Conservation (phyloP, 305 asterid genomes). For the Solanum aculeatissimum region DNA sequence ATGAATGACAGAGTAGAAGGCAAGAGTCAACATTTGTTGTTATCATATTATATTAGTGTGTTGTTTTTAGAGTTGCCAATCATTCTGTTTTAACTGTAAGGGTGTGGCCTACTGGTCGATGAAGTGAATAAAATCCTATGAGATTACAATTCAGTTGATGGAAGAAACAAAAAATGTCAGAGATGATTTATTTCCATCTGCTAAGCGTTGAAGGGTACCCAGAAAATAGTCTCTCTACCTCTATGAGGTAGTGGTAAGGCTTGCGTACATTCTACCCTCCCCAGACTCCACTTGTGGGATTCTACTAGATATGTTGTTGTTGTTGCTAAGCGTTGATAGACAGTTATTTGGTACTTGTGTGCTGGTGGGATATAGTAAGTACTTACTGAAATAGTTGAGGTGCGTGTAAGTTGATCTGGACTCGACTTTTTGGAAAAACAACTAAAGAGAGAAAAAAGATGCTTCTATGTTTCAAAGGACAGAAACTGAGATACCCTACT, state of each 20-base stretch:
- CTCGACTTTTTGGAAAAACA: background rate
- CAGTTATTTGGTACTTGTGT: background rate
- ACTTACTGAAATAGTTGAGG: background rate
- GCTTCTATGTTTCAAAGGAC: background rate
- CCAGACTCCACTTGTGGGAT: too few relatives aligned
- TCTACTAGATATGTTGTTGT: too few relatives aligned
- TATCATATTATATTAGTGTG: background rate
- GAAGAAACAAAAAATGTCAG: background rate
- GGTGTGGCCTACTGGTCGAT: background rate
- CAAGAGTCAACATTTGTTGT: constrained; percentile 3
- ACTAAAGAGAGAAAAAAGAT: background rate
- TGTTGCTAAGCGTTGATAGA: too few relatives aligned
- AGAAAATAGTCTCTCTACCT: too few relatives aligned
- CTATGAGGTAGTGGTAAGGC: too few relatives aligned
- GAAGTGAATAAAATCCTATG: background rate
- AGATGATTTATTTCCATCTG: background rate
- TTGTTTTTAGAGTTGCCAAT: background rate
- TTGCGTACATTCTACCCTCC: too few relatives aligned
- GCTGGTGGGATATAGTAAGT: background rate
- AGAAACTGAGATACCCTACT: background rate
- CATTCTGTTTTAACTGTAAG: background rate
- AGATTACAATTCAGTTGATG: background rate
- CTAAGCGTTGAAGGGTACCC: too few relatives aligned
- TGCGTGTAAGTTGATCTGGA: background rate
- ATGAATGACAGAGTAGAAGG: background rate